A percentile compares a stretch with the other conserved stretches of the same genome.
phyloP scores from a whole-genome alignment of 2,329 filamentous ascomycete species.

The Simplicillium sp. region DNA sequence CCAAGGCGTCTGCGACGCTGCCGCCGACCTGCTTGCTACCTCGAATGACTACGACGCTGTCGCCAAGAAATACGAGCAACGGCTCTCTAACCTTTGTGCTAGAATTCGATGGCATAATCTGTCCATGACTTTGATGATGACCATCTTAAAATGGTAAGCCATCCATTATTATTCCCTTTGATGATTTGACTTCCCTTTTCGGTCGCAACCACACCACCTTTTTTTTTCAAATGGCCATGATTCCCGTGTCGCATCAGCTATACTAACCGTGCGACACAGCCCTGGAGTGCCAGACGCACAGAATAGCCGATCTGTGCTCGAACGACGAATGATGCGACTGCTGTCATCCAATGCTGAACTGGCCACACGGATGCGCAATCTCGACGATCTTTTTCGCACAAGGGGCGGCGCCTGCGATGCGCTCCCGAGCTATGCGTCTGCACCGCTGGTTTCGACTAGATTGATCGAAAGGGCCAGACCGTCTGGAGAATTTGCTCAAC shows the following conservation, averaged over 20 bases:
- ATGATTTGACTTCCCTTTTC: background rate
- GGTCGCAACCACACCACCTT: background rate
- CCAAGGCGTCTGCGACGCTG: slow-evolving; percentile 17
- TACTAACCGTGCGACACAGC: slow-evolving; percentile 10
- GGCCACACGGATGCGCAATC: slow-evolving; percentile 19
- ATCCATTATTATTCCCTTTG: background rate
- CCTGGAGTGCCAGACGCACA: slow-evolving; percentile 24
- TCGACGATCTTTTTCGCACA: slow-evolving; percentile 13
- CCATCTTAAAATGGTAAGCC: slow-evolving; percentile 26
- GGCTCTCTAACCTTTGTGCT: slow-evolving; percentile 18
- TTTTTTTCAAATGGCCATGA: background rate
- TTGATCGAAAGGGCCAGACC: background rate
- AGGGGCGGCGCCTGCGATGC: slow-evolving; percentile 8
- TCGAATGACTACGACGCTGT: slow-evolving; percentile 10
- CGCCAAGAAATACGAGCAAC: slow-evolving; percentile 7
- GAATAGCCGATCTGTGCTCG: slow-evolving; percentile 22
- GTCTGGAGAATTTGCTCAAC: slow-evolving; percentile 4
- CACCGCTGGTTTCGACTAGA: slow-evolving; percentile 2
- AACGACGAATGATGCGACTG: slow-evolving; percentile 21
- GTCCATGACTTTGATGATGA: slow-evolving; percentile 29
- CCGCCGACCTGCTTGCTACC: slow-evolving; percentile 13
- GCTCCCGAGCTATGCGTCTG: slow-evolving; percentile 8
- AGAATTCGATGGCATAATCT: slow-evolving; percentile 26
- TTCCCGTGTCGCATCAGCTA: background rate
- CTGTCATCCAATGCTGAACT: slow-evolving; percentile 24